A percentile compares a stretch with the other conserved stretches of the same genome.
These are phyloP conservation scores for Davidsoniella virescens DNA, from an alignment of 2,329 filamentous ascomycete genomes.

Conservation along the genomic window DNA sequence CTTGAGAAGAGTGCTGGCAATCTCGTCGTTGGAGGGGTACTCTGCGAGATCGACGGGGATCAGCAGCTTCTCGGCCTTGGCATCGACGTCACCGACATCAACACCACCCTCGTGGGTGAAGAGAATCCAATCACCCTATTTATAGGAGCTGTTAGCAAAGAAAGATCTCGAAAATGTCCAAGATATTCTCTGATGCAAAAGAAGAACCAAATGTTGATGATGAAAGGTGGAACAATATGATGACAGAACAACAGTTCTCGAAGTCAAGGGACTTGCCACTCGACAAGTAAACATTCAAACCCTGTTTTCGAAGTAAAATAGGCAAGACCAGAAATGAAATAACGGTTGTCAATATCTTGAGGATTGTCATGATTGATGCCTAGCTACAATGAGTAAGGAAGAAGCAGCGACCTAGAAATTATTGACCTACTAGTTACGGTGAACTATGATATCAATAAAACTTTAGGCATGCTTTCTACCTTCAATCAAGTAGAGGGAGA, in stretches of 20 bases:
- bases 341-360: too few relatives aligned
- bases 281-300: too few relatives aligned
- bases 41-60: constrained; percentile 88
- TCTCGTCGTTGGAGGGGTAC: constrained; percentile 92
- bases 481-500: neutral
- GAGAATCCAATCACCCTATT: constrained; percentile 95
- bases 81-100: constrained; percentile 97
- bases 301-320: too few relatives aligned
- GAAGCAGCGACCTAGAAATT: too few relatives aligned
- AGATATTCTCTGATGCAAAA: neutral
- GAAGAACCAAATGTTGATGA: neutral
- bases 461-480: neutral
- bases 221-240: neutral
- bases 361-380: too few relatives aligned
- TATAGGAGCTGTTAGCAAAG: constrained; percentile 19
- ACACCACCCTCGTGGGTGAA: constrained; percentile 99
- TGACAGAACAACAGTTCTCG: neutral
- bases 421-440: too few relatives aligned
- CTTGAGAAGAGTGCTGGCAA: constrained; percentile 68
- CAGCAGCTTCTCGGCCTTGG: constrained; percentile 95
- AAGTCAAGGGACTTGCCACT: too few relatives aligned
- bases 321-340: too few relatives aligned
- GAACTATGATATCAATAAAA: neutral
- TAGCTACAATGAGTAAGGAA: too few relatives aligned
- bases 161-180: too few relatives aligned